Conservation (phyloP, 768 basidiomycete species). For the Artomyces pyxidatus region DNA sequence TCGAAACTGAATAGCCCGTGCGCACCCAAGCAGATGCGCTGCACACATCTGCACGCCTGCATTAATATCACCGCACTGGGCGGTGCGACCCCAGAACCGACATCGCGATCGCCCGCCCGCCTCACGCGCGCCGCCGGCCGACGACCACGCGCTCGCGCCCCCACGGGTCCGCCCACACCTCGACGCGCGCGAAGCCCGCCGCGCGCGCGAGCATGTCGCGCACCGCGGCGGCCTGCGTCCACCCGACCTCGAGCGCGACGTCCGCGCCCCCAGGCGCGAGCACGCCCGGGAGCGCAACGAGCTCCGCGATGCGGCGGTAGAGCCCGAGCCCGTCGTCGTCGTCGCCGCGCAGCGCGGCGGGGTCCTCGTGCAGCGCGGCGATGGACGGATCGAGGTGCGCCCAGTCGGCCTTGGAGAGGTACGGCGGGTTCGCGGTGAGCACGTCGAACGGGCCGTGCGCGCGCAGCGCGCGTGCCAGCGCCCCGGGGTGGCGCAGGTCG, state of each 20-base stretch:
- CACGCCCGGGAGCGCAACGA: constrained; percentile 45
- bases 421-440: constrained; percentile 81
- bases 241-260: constrained; percentile 76
- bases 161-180: constrained; percentile 81
- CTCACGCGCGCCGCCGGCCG: constrained; percentile 22
- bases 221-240: constrained; percentile 61
- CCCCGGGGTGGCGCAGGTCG: constrained; percentile 30
- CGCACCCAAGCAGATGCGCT: too few species aligned
- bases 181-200: constrained; percentile 38
- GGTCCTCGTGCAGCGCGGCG: constrained; percentile 72
- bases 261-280: constrained; percentile 43
- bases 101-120: constrained; percentile 17
- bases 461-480: constrained; percentile 16
- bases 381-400: constrained; percentile 59
- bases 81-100: constrained; percentile 77
- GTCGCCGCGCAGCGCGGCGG: constrained; percentile 73
- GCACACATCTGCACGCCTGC: too few species aligned
- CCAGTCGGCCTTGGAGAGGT: constrained; percentile 67
- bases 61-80: too few species aligned
- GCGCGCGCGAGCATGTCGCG: constrained; percentile 42
- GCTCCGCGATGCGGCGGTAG: constrained; percentile 62
- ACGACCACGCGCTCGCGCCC: constrained; percentile 65
- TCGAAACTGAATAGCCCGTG: too few species aligned
- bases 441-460: constrained; percentile 51
- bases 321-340: constrained; percentile 48